phyloP scores from a whole-genome alignment of 1,284 basidiomycete genomes.

The Neotropicomus parvogracilis region DNA sequence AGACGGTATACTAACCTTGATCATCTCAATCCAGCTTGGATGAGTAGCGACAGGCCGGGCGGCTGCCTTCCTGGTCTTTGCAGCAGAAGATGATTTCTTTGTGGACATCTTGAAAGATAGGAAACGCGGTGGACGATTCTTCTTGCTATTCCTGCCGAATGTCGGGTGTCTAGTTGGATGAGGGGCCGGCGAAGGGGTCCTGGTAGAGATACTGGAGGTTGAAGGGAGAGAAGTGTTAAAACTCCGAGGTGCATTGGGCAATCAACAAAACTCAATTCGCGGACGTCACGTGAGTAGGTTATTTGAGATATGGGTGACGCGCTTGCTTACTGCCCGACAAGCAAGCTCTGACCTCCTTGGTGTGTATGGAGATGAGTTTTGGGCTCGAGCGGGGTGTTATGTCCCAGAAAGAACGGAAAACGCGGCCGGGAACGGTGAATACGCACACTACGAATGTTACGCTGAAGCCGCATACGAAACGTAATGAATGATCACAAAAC shows the following conservation, averaged over 20 bases:
- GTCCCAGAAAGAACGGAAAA: slow-evolving; percentile 19
- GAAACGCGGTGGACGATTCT: slow-evolving; percentile 30
- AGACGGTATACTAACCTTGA: slow-evolving; percentile 51
- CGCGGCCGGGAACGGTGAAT: slow-evolving; percentile 3
- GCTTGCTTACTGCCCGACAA: slow-evolving; percentile 11
- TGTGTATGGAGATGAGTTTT: slow-evolving; percentile 3
- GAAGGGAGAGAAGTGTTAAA: slow-evolving; percentile 51
- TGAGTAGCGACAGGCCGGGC: slow-evolving; percentile 48
- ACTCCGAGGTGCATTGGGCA: slow-evolving; percentile 54
- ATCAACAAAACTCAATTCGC: slow-evolving; percentile 47
- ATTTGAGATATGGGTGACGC: slow-evolving; percentile 33
- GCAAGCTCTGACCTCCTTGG: not conserved
- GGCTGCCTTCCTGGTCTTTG: slow-evolving; percentile 36
- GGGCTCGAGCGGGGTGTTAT: slow-evolving; percentile 13
- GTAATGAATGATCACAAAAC: slow-evolving; percentile 15
- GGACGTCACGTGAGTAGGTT: slow-evolving; percentile 34
- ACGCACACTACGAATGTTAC: slow-evolving; percentile 20
- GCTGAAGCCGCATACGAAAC: slow-evolving; percentile 17
- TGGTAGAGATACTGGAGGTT: slow-evolving; percentile 46
- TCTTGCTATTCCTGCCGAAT: slow-evolving; percentile 28
- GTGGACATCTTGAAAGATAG: slow-evolving; percentile 28
- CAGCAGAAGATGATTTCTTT: slow-evolving; percentile 32
- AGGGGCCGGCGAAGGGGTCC: slow-evolving; percentile 35
- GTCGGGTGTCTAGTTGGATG: slow-evolving; percentile 24
- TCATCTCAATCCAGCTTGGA: slow-evolving; percentile 75